A percentile compares a stretch with the other conserved stretches of the same genome.
Evolutionary conservation across 805 yeast genomes (phyloP).

Genomic region (Cyberlindnera veronae): DNA sequence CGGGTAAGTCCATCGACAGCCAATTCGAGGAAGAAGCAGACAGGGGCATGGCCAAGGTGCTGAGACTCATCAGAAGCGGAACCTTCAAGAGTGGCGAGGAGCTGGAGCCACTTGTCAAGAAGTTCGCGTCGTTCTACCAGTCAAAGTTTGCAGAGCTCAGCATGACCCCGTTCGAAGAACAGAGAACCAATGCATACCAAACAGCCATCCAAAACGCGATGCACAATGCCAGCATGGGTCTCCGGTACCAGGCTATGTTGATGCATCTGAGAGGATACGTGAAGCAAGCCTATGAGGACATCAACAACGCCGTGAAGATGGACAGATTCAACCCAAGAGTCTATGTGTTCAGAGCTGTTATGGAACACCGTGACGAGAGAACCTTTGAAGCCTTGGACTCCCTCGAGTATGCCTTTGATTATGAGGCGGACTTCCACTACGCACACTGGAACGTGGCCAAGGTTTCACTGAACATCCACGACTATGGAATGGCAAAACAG

Average conservation of each 20-base stretch:
- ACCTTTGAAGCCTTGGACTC: not conserved
- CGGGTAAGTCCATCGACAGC: not conserved
- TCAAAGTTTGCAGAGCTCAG: not conserved
- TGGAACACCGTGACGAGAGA: not conserved
- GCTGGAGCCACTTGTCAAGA: not conserved
- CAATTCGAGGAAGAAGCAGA: not conserved
- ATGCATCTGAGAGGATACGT: not conserved
- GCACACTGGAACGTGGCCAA: not conserved
- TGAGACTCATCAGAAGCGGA: not conserved
- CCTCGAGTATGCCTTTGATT: not conserved
- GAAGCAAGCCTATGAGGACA: not conserved
- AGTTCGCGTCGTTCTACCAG: not conserved
- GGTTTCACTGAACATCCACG: not conserved
- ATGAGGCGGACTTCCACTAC: not conserved
- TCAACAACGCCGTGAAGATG: not conserved
- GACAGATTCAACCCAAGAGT: not conserved
- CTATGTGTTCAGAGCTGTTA: not conserved
- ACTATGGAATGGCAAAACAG: not conserved
- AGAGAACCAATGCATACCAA: not conserved
- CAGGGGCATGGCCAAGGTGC: not conserved
- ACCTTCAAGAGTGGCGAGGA: not conserved
- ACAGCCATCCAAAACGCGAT: too few relatives aligned
- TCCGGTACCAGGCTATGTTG: not conserved
- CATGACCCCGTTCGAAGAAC: not conserved
- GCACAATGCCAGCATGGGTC: not conserved